Percentiles rank a stretch among this genome's conserved stretches.
Conservation (phyloP, 352 stramenopile species). For the Globisporangium cystogenes region DNA sequence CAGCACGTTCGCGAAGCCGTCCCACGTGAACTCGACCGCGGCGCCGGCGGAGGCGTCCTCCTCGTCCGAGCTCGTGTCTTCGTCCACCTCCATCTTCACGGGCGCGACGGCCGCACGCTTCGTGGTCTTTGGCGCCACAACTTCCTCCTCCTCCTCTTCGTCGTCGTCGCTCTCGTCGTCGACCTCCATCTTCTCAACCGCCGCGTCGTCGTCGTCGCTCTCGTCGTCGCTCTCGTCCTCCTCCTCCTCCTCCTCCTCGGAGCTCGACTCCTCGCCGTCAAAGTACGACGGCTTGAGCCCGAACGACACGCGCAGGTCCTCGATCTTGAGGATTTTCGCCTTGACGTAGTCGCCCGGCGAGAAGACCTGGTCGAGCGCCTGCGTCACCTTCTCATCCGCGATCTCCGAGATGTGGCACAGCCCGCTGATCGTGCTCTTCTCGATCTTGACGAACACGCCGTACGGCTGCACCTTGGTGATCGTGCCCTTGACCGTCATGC, state of each 20-base stretch:
- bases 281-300: slow-evolving; percentile 97
- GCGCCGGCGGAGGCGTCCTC: slow-evolving; percentile 34
- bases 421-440: slow-evolving; percentile 94
- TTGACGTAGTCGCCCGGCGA: slow-evolving; percentile 95
- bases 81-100: slow-evolving; percentile 37
- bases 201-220: slow-evolving; percentile 17
- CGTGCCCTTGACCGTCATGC: slow-evolving; percentile 92
- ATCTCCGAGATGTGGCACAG: slow-evolving; percentile 96
- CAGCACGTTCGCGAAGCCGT: slow-evolving; percentile 78
- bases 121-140: not conserved
- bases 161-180: slow-evolving; percentile 34
- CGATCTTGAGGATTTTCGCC: slow-evolving; percentile 95
- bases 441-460: slow-evolving; percentile 95
- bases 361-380: slow-evolving; percentile 91
- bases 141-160: slow-evolving; percentile 41
- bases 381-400: slow-evolving; percentile 93
- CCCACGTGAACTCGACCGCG: slow-evolving; percentile 83
- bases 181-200: slow-evolving; percentile 30
- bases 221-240: slow-evolving; percentile 45
- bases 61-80: slow-evolving; percentile 47
- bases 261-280: slow-evolving; percentile 87
- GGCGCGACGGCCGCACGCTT: not conserved
- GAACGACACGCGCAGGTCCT: slow-evolving; percentile 90
- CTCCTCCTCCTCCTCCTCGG: slow-evolving; percentile 77
- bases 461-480: slow-evolving; percentile 95